Conservation (phyloP, 306 rosid species). For the Quercus parvula region DNA sequence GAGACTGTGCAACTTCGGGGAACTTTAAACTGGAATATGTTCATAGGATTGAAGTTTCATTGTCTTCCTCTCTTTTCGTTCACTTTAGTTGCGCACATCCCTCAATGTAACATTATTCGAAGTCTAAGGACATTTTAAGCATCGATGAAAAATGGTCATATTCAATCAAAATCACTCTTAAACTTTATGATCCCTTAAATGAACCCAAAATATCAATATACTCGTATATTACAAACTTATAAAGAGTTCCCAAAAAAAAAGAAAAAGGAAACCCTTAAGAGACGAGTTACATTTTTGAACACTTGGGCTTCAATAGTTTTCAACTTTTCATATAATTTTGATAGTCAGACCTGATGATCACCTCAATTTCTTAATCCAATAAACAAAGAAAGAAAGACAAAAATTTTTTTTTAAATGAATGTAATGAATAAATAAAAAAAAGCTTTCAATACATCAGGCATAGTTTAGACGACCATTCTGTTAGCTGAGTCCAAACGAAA, state of each 20-base stretch:
- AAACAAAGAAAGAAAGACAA: neutral
- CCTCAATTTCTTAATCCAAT: neutral
- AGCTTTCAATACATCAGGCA: neutral
- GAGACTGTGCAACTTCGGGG: neutral
- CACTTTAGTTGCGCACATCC: neutral
- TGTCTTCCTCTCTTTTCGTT: neutral
- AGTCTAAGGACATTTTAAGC: neutral
- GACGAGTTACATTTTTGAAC: too few species aligned
- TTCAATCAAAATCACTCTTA: neutral
- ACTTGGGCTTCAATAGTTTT: neutral
- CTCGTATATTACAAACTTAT: neutral
- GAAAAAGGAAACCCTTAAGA: neutral
- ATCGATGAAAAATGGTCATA: neutral
- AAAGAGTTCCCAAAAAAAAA: neutral
- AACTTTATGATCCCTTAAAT: neutral
- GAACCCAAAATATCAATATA: neutral
- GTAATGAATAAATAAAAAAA: neutral
- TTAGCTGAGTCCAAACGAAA: neutral
- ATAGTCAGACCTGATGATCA: neutral
- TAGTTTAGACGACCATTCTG: neutral
- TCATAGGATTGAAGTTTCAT: neutral
- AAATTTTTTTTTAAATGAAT: too few species aligned
- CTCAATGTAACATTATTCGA: neutral
- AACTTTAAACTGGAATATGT: neutral
- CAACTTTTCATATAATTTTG: neutral